A percentile compares a stretch with the other conserved stretches of the same genome.
phyloP scores from a whole-genome alignment of 176 grass and related monocot species.

The Chloris gayana region DNA sequence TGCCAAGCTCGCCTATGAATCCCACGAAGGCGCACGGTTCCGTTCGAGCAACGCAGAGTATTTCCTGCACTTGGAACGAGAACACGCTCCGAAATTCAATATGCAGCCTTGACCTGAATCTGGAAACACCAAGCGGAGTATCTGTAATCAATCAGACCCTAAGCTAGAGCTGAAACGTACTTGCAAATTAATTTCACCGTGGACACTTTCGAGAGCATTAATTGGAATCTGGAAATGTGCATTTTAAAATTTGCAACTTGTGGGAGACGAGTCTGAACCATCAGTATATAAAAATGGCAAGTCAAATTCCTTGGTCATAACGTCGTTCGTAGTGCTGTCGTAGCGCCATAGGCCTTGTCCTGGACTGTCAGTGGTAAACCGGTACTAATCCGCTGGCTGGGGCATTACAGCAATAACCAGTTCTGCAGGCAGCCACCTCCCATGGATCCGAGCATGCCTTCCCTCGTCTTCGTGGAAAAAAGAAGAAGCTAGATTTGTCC shows the following conservation, averaged over 20 bases:
- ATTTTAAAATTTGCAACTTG: constrained; percentile 5
- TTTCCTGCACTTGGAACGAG: constrained; percentile 20
- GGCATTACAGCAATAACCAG: neutral
- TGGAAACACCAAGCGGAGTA: neutral
- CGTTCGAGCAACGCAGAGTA: constrained; percentile 40
- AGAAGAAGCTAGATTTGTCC: neutral
- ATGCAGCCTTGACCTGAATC: neutral
- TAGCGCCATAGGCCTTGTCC: neutral
- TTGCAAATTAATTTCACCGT: neutral
- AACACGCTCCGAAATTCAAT: neutral
- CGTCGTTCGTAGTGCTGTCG: neutral
- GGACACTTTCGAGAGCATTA: neutral
- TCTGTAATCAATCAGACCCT: neutral
- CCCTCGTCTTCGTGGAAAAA: neutral
- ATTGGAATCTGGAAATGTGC: neutral
- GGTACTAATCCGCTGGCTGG: neutral
- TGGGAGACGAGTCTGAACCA: neutral
- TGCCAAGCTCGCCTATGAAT: constrained; percentile 35
- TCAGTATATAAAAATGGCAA: constrained; percentile 17
- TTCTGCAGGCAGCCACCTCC: neutral
- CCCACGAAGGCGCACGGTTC: constrained; percentile 34
- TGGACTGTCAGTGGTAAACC: constrained; percentile 14
- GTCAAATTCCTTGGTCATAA: constrained; percentile 34
- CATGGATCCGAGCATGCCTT: neutral
- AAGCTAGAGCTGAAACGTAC: neutral